A percentile compares a stretch with the other conserved stretches of the same genome.
These are phyloP conservation scores for Suzukiozyma palmioleophila DNA, from an alignment of 1,139 yeast genomes.

Conservation along the genomic window DNA sequence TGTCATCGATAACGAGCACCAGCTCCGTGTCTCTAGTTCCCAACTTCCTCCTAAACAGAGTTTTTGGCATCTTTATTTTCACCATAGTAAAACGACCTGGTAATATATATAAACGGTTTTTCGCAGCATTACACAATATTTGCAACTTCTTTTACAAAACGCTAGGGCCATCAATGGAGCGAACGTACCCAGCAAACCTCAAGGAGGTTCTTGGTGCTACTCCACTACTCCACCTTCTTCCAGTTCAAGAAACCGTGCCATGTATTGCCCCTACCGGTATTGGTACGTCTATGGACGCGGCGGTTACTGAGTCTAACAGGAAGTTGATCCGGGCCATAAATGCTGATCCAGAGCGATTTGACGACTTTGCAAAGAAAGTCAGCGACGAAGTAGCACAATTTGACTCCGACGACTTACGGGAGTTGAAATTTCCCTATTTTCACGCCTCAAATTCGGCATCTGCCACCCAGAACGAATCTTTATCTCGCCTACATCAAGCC, in stretches of 20 bases:
- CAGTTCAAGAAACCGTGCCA: constrained; percentile 25
- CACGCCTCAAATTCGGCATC: not conserved
- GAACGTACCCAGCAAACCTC: constrained; percentile 14
- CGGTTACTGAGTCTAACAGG: not conserved
- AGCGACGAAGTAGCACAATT: constrained; percentile 15
- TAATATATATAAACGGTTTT: too few relatives aligned
- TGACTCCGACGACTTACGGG: constrained; percentile 14
- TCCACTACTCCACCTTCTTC: constrained; percentile 27
- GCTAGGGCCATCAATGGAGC: constrained; percentile 1
- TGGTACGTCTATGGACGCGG: not conserved
- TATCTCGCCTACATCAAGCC: constrained; percentile 3
- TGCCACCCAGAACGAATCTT: not conserved
- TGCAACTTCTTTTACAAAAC: not conserved
- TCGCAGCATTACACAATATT: too few relatives aligned
- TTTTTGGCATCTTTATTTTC: too few relatives aligned
- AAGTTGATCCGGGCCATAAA: constrained; percentile 10
- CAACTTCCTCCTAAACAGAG: too few relatives aligned
- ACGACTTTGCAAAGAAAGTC: constrained; percentile 11
- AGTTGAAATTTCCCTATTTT: constrained; percentile 7
- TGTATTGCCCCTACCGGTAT: constrained; percentile 10
- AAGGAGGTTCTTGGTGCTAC: constrained; percentile 22
- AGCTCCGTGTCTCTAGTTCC: too few relatives aligned
- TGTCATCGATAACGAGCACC: too few relatives aligned
- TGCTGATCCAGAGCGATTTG: constrained; percentile 10
- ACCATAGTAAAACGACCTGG: too few relatives aligned